Percentiles rank a stretch among this genome's conserved stretches.
Conservation (phyloP, 75 land plant species). For the Larix kaempferi region DNA sequence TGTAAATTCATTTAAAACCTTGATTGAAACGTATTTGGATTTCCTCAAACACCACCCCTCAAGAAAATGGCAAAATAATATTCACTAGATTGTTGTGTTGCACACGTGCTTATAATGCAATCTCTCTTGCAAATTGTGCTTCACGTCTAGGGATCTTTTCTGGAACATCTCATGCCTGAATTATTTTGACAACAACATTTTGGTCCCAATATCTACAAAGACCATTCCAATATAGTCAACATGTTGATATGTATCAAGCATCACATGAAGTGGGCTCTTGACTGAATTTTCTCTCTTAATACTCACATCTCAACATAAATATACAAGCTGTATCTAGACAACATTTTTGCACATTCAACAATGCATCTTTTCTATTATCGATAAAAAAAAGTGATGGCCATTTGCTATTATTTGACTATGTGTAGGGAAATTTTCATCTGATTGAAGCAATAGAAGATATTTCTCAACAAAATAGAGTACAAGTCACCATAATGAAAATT, state of each 20-base stretch:
- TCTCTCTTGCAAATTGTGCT: constrained; percentile 62
- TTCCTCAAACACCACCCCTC: neutral
- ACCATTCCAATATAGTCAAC: neutral
- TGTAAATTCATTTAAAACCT: neutral
- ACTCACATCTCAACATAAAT: neutral
- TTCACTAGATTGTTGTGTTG: constrained; percentile 76
- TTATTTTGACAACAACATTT: constrained; percentile 66
- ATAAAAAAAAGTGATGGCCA: neutral
- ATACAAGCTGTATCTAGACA: neutral
- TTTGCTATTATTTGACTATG: neutral
- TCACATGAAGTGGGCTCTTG: neutral
- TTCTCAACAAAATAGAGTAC: neutral
- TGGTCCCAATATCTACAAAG: constrained; percentile 59
- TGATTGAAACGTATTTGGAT: neutral
- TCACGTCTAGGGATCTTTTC: constrained; percentile 56
- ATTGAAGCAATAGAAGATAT: neutral
- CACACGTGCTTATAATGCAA: constrained; percentile 60
- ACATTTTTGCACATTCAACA: neutral
- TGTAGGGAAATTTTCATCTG: neutral
- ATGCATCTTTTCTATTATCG: neutral
- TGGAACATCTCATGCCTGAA: constrained; percentile 52
- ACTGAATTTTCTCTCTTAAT: neutral
- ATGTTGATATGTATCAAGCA: neutral
- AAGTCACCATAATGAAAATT: neutral
- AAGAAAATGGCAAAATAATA: constrained; percentile 19